These are phyloP conservation scores for Puccinia brachypodii DNA, from an alignment of 1,284 basidiomycete genomes.

Conservation along the genomic window DNA sequence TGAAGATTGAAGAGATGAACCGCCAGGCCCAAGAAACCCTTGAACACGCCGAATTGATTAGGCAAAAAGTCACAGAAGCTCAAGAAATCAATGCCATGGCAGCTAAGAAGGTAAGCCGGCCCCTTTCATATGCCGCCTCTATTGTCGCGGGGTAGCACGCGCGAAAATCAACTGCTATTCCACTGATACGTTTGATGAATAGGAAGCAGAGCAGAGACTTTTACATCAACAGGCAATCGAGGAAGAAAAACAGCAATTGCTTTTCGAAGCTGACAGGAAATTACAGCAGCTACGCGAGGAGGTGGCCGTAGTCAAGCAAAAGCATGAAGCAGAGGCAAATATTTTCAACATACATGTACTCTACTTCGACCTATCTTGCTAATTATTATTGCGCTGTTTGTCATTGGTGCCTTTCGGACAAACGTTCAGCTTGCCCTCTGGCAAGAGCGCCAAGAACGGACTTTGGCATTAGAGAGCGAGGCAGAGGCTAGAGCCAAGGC, in stretches of 20 bases:
- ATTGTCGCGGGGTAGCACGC: not conserved
- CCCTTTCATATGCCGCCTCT: not conserved
- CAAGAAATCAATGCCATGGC: conserved; percentile 15
- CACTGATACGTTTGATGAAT: not conserved
- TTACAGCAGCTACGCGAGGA: conserved; percentile 35
- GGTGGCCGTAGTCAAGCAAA: conserved; percentile 22
- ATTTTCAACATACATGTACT: not conserved
- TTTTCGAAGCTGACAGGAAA: conserved; percentile 27
- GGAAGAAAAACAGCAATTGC: conserved; percentile 31
- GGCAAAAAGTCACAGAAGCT: conserved; percentile 22
- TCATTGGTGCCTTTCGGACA: not conserved
- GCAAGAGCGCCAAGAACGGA: conserved; percentile 41
- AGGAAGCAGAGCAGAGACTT: conserved; percentile 29
- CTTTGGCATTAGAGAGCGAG: conserved; percentile 19
- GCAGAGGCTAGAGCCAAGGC: conserved; percentile 42
- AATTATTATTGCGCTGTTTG: not conserved
- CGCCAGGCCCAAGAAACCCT: conserved; percentile 13
- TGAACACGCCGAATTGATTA: conserved; percentile 18
- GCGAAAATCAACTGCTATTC: not conserved
- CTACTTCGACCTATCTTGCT: not conserved
- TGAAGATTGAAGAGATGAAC: conserved; percentile 38
- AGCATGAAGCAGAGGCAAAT: conserved; percentile 13
- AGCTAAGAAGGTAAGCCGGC: not conserved
- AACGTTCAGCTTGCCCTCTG: conserved; percentile 20
- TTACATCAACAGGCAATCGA: conserved; percentile 42